Base-by-base conservation (phyloP, 2,329 filamentous ascomycete genomes). In the Pseudogymnoascus sp. region DNA sequence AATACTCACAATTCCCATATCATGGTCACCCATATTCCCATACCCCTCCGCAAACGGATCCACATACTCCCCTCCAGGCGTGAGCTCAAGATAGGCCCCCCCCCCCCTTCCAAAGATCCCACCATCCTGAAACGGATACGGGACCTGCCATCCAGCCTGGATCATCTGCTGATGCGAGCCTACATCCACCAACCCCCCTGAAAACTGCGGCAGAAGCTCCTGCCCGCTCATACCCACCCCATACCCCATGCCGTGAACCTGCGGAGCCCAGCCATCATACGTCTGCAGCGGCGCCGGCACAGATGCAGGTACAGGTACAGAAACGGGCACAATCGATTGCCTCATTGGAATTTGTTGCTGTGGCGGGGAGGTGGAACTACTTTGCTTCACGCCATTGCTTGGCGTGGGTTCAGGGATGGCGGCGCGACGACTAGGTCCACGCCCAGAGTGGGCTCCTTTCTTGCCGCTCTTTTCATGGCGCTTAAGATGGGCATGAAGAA, bases 401-500 rank as follows among this genome's bases (percentile, higher is more conserved):
- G 28, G 25, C n/a, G 51, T 19, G 25, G n/a, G 28, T 7, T 57
- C 51, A 19, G 51, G 51, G 51, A 31, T n/a, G 25, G 14, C 28
- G 5, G 51, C n/a, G 10, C 51, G 51, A 28, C 25, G 23, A 16
- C 16, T 3, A 57, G 28, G 51, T 8, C 51, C 51, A 57, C 51
- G 51, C 28, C 3, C 51, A 4, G 25, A 57, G 21, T 10, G 28
- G 5, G 13, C 19, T 19, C 28, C 28, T 63, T 51, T 43, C 25
- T 63, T 63, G 25, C 51, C 61, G 28, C 28, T 11, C 28, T 63
- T 63, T 36, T 63, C 61, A 63, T 70, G 68, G 10, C 68, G 67
- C 16, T 66, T 68, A 3, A 70, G 65, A 62, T 70, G 68, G 25
- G 68, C 68, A 54, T 67, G 68, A 6, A 70, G 65, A 10, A 70